Percentiles rank a stretch among this genome's conserved stretches.
Evolutionary conservation across 768 basidiomycete species (phyloP).

Genomic region (Grammothele lineata): DNA sequence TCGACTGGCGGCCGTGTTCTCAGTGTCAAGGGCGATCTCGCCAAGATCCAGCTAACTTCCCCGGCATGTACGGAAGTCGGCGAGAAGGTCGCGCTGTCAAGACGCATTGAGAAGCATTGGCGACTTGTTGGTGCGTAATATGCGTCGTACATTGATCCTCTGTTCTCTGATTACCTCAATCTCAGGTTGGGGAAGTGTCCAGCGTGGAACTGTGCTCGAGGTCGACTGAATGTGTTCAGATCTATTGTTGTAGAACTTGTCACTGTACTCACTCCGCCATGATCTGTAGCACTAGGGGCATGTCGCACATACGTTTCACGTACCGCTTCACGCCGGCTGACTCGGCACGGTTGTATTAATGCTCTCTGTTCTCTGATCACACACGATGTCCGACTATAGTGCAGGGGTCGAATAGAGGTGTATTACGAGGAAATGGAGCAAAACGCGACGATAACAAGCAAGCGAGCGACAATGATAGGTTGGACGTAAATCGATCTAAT

Average conservation of each 20-base stretch:
- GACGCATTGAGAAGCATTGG: constrained; percentile 98
- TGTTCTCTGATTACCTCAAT: no score
- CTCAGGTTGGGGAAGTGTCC: constrained; percentile 75
- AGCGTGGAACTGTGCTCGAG: constrained; percentile 79
- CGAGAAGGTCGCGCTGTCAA: constrained; percentile 93
- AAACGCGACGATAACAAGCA: no score
- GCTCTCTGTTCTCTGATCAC: no score
- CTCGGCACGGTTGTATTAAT: constrained; percentile 12
- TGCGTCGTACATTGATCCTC: no score
- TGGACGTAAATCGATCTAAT: no score
- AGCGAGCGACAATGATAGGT: no score
- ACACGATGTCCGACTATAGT: no score
- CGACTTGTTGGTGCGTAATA: constrained; percentile 84
- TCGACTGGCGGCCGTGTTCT: constrained; percentile 95
- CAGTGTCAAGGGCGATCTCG: constrained; percentile 90
- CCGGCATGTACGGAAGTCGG: constrained; percentile 96
- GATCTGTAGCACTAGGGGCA: constrained; percentile 25
- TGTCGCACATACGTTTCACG: no score
- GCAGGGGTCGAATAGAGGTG: no score
- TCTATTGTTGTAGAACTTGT: constrained; percentile 4
- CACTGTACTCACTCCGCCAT: constrained; percentile 7
- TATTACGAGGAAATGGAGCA: no score
- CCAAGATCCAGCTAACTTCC: constrained; percentile 89
- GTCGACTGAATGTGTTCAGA: constrained; percentile 54
- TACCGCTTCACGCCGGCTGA: no score